Percentiles rank a stretch among this genome's conserved stretches.
Conservation (phyloP, 495 filamentous ascomycete genomes). For the Aspergillus egyptiacus region DNA sequence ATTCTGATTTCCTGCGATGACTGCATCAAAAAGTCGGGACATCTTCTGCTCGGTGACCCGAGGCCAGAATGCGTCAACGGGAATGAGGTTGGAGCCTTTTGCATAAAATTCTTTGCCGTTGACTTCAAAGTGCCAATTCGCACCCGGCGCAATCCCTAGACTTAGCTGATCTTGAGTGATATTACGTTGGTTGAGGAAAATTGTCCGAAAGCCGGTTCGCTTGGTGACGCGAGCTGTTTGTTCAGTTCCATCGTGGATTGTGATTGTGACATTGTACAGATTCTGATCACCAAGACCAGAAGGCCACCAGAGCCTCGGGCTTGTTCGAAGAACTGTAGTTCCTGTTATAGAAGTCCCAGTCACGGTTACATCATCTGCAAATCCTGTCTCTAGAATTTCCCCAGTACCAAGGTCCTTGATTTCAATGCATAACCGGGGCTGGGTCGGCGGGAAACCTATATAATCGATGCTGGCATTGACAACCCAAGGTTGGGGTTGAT, state of each 20-base stretch:
- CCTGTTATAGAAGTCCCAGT: conserved; percentile 48
- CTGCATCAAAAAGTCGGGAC: conserved; percentile 50
- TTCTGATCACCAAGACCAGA: conserved; percentile 52
- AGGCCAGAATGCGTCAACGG: conserved; percentile 62
- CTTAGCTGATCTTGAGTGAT: conserved; percentile 54
- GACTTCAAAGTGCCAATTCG: conserved; percentile 65
- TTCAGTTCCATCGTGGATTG: conserved; percentile 32
- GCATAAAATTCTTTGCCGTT: conserved; percentile 65
- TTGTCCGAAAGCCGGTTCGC: conserved; percentile 60
- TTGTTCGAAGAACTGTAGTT: conserved; percentile 34
- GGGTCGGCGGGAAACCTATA: conserved; percentile 45
- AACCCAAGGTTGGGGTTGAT: conserved; percentile 59
- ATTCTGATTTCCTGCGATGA: conserved; percentile 57
- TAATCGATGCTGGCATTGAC: conserved; percentile 65
- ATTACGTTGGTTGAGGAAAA: conserved; percentile 55
- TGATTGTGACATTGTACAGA: conserved; percentile 53
- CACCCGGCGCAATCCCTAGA: conserved; percentile 55
- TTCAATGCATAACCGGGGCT: conserved; percentile 46
- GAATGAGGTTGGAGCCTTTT: conserved; percentile 63
- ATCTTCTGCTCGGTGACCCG: conserved; percentile 52
- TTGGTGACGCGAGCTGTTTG: conserved; percentile 44
- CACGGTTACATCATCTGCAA: conserved; percentile 39
- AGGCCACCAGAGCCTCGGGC: conserved; percentile 62
- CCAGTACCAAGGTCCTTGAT: conserved; percentile 45
- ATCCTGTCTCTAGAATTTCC: conserved; percentile 40